These are phyloP conservation scores for Botrytis cinerea DNA, from an alignment of 2,329 filamentous ascomycete genomes.

Conservation along the genomic window DNA sequence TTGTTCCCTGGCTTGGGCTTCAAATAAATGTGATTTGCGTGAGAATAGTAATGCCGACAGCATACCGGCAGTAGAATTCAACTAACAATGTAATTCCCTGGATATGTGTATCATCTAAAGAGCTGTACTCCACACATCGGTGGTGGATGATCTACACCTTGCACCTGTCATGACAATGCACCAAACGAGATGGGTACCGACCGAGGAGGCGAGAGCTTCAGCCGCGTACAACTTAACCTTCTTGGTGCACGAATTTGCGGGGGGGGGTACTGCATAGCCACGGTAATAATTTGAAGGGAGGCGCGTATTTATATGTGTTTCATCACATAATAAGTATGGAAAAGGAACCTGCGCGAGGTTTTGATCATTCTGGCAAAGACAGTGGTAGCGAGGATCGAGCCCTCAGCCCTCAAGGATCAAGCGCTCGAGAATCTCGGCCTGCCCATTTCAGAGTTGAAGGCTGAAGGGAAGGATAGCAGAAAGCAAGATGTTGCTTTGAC, in stretches of 20 bases:
- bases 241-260: background rate
- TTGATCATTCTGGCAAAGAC: background rate
- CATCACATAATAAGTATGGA: background rate
- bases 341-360: background rate
- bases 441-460: background rate
- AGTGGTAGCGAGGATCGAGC: background rate
- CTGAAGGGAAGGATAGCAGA: background rate
- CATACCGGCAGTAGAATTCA: background rate
- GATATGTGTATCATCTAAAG: background rate
- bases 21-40: background rate
- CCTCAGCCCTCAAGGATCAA: no score
- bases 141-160: slow-evolving; percentile 16
- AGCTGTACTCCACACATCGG: background rate
- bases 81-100: background rate
- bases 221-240: background rate
- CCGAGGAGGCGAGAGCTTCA: slow-evolving; percentile 6
- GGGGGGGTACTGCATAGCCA: slow-evolving; percentile 13
- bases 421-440: background rate
- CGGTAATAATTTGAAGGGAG: background rate
- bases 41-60: background rate
- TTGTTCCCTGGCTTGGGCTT: background rate
- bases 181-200: background rate
- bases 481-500: background rate
- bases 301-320: background rate
- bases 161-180: background rate